phyloP scores from a whole-genome alignment of 2,329 filamentous ascomycete genomes.

The Alternaria viburni region DNA sequence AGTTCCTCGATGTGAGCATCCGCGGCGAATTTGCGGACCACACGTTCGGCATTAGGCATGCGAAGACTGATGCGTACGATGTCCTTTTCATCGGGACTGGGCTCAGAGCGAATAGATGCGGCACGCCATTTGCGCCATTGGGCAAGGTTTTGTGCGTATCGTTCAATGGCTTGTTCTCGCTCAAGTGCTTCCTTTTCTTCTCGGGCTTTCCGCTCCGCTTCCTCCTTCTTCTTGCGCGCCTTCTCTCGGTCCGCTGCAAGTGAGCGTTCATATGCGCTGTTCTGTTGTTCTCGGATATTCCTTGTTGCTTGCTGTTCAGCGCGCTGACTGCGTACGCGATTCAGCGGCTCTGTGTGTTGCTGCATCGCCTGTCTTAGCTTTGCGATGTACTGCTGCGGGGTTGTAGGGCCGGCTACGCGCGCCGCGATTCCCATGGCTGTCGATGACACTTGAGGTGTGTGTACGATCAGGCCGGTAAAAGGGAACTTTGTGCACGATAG shows the following conservation, averaged over 20 bases:
- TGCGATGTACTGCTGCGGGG: conserved; percentile 72
- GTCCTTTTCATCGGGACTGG: conserved; percentile 67
- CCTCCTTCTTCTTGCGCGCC: conserved; percentile 76
- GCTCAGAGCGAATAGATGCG: conserved; percentile 70
- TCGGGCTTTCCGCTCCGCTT: conserved; percentile 67
- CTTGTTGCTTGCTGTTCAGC: conserved; percentile 82
- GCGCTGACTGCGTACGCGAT: conserved; percentile 75
- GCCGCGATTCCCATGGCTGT: conserved; percentile 91
- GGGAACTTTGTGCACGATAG: conserved; percentile 92
- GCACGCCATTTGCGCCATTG: conserved; percentile 86
- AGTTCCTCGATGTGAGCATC: conserved; percentile 82
- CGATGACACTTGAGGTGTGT: conserved; percentile 82
- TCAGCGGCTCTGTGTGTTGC: conserved; percentile 77
- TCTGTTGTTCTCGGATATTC: conserved; percentile 83
- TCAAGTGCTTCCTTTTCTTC: conserved; percentile 71
- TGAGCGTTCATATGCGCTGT: conserved; percentile 91
- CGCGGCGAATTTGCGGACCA: conserved; percentile 75
- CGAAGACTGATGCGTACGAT: conserved; percentile 73
- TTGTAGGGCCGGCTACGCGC: conserved; percentile 74
- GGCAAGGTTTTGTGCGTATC: conserved; percentile 59
- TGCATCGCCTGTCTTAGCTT: conserved; percentile 77
- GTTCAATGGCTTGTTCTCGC: conserved; percentile 66
- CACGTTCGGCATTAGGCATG: conserved; percentile 70
- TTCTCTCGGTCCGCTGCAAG: conserved; percentile 87
- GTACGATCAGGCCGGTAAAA: conserved; percentile 83